phyloP scores from a whole-genome alignment of 768 basidiomycete species.

The Podaxis mareebaensis region DNA sequence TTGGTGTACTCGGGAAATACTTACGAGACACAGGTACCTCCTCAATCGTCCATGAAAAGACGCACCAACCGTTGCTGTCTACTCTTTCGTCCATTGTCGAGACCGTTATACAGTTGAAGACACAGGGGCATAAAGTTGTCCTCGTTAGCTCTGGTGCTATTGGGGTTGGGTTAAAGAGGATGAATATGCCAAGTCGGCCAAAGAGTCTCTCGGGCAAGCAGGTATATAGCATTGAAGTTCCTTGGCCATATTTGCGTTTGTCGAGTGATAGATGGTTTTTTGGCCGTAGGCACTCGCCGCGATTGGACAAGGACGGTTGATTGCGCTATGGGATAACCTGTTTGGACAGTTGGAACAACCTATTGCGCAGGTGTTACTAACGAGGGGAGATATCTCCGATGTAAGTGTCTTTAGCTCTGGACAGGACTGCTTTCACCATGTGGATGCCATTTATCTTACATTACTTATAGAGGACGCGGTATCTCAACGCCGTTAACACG shows the following conservation, averaged over 20 bases:
- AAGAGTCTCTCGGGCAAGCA: constrained; percentile 91
- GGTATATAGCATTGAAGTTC: constrained; percentile 42
- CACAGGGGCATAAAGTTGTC: constrained; percentile 89
- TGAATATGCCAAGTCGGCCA: constrained; percentile 78
- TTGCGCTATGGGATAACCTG: constrained; percentile 95
- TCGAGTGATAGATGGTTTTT: background rate
- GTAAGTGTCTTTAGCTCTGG: constrained; percentile 43
- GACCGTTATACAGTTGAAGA: constrained; percentile 76
- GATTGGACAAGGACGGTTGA: constrained; percentile 94
- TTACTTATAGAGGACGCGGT: constrained; percentile 76
- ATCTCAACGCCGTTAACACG: constrained; percentile 95
- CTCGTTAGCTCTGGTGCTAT: constrained; percentile 98
- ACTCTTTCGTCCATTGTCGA: constrained; percentile 92
- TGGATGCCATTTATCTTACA: background rate
- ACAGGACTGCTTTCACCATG: constrained; percentile 5
- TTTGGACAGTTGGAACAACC: constrained; percentile 94
- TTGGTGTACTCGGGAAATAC: constrained; percentile 7
- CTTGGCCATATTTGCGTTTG: background rate
- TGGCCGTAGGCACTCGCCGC: constrained; percentile 82
- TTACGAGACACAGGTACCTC: constrained; percentile 68
- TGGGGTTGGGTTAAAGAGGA: constrained; percentile 89
- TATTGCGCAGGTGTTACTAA: constrained; percentile 92
- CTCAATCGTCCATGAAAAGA: constrained; percentile 93
- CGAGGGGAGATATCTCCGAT: constrained; percentile 96
- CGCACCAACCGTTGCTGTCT: constrained; percentile 89